phyloP scores from a whole-genome alignment of 1,284 basidiomycete genomes.

The Ceratorhiza oryzae-sativae region DNA sequence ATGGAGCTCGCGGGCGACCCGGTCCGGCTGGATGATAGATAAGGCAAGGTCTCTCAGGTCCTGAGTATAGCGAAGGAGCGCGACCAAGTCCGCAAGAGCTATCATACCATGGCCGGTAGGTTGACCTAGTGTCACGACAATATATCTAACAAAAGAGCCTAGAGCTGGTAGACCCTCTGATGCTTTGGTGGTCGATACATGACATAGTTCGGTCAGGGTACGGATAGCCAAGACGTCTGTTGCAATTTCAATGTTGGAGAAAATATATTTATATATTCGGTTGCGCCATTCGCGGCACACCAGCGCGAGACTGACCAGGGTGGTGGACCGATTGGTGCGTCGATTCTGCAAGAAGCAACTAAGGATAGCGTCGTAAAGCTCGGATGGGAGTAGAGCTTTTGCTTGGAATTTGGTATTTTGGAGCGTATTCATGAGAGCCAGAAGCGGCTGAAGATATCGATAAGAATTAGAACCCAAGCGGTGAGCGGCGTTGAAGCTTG shows the following conservation, averaged over 20 bases:
- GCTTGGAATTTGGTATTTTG: not conserved
- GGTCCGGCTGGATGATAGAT: slow-evolving; percentile 11
- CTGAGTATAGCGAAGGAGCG: not conserved
- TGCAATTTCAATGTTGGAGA: slow-evolving; percentile 15
- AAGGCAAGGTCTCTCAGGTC: slow-evolving; percentile 13
- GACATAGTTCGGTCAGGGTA: not conserved
- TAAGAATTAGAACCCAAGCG: no score
- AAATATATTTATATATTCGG: not conserved
- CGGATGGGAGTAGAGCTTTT: not conserved
- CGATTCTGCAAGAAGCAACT: not conserved
- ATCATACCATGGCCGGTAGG: slow-evolving; percentile 20
- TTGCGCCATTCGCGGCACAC: slow-evolving; percentile 27
- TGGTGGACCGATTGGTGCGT: not conserved
- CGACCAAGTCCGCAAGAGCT: not conserved
- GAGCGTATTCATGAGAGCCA: not conserved
- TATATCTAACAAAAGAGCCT: slow-evolving; percentile 19
- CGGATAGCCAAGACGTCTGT: slow-evolving; percentile 1
- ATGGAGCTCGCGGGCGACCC: not conserved
- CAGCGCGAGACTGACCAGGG: slow-evolving; percentile 3
- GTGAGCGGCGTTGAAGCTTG: no score
- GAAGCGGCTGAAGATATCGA: no score
- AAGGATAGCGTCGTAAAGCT: slow-evolving; percentile 1
- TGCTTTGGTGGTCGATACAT: not conserved
- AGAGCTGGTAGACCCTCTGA: not conserved
- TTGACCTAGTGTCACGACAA: slow-evolving; percentile 7